Conservation (phyloP, 2,329 filamentous ascomycete genomes). For the Monilinia laxa region DNA sequence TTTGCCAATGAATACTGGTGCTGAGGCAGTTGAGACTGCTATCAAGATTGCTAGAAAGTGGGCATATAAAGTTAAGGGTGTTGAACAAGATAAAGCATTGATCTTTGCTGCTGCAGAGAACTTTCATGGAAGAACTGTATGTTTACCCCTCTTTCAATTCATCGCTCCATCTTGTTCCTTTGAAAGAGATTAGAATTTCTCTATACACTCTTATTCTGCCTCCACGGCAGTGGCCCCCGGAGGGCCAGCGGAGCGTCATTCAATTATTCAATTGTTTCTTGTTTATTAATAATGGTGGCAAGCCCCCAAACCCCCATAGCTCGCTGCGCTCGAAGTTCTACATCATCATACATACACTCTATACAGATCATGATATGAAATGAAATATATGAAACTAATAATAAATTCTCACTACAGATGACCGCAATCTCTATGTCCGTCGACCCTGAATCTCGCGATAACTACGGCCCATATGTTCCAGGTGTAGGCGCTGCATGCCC, state of each 20-base stretch:
- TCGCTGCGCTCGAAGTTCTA: neutral
- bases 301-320: conserved; percentile 16
- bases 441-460: conserved; percentile 88
- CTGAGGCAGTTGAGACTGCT: conserved; percentile 92
- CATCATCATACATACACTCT: neutral
- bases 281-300: neutral
- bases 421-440: conserved; percentile 93
- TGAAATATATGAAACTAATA: neutral
- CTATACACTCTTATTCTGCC: neutral
- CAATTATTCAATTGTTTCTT: neutral
- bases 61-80: conserved; percentile 95
- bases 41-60: conserved; percentile 97
- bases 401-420: conserved; percentile 50
- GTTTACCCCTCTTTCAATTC: conserved; percentile 38
- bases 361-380: conserved; percentile 18
- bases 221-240: neutral
- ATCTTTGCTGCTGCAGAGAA: conserved; percentile 86
- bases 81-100: conserved; percentile 78
- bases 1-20: conserved; percentile 95
- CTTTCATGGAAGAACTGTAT: conserved; percentile 92
- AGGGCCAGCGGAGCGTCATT: conserved; percentile 15
- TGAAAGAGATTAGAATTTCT: neutral
- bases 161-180: neutral
- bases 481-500: conserved; percentile 78
- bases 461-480: conserved; percentile 95